These are phyloP conservation scores for Tritrichomonas foetus DNA, from an alignment of 208 protist species.

Conservation along the genomic window DNA sequence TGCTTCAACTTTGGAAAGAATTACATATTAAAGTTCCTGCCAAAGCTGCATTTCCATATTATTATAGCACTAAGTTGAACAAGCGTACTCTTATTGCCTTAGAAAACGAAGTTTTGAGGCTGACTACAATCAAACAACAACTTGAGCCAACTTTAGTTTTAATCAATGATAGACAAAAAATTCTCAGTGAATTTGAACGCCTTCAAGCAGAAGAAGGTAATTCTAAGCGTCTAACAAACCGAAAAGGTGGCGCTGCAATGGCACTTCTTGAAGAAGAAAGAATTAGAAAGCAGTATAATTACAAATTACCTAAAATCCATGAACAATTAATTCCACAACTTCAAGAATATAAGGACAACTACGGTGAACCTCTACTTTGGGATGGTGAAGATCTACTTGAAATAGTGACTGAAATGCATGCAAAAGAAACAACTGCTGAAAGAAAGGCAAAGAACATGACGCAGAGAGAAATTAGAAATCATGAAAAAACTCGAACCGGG, in stretches of 20 bases:
- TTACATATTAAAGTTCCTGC: neutral
- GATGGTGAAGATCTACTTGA: neutral
- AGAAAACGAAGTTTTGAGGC: neutral
- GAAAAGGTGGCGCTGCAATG: neutral
- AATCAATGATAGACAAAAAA: neutral
- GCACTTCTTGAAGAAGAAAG: constrained; percentile 27
- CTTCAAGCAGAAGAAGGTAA: neutral
- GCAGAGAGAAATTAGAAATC: too few relatives aligned
- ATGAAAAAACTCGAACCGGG: too few relatives aligned
- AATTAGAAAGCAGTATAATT: neutral
- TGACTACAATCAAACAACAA: neutral
- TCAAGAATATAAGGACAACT: neutral
- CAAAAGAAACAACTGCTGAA: neutral
- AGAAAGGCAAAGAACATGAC: too few relatives aligned
- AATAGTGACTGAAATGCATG: neutral
- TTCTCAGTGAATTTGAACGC: neutral
- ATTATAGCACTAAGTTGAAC: neutral
- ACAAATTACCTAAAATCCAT: constrained; percentile 25
- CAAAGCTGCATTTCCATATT: neutral
- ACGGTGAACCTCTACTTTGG: constrained; percentile 29
- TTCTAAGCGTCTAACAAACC: neutral
- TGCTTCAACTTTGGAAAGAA: neutral
- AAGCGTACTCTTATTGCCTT: neutral
- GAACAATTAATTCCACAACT: neutral
- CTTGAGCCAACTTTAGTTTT: neutral